Evolutionary conservation across 2,329 filamentous ascomycete species (phyloP), one percentile per base, ranked within the genome.

Genomic region (Nemania diffusa): DNA sequence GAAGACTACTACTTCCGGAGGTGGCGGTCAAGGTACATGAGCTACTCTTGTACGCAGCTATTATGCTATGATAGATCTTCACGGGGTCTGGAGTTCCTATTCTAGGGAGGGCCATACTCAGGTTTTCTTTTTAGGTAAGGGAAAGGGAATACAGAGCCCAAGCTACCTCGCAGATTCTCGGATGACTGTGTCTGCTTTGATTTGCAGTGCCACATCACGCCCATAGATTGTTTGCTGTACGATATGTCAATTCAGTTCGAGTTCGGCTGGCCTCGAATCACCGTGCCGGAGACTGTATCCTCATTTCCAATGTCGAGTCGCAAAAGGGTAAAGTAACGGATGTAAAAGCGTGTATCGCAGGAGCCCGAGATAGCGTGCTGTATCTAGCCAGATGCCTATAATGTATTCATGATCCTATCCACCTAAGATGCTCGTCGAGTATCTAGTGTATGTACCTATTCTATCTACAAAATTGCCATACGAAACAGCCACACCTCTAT

Each of bases 1-100:
- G 76, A 86, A 84, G 77, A 77, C 75, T 9, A 75, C 75, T 4
- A 74, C 76, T 57, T 20, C 64, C 32, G 55, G 55, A 32, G 44
- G 50, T 52, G 46, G 42, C 20, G 58, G 51, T n/a, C n/a, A n/a
- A 22, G 26, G 57, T 20, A 26, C 55, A 42, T 70, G 34, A 53
- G 1, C 4, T 42, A 24, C 29, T 29, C 15, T 46, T 51, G 11
- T 34, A 17, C 55, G 26, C 56, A 57, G 8, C 15, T 58, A 37
- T 22, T 6, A 32, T 34, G 42, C 48, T 26, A 59, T 20, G 32
- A 62, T 15, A 40, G 37, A 20, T 20, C 32, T 51, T 37, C n/a
- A 22, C 29, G 3, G 37, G 22, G 22, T 40, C n/a, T 5, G n/a
- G 32, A 24, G 26, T 59, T 40, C 26, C 42, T n/a, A 13, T 29